A percentile compares a stretch with the other conserved stretches of the same genome.
Evolutionary conservation across 2,329 filamentous ascomycete species (phyloP).

Genomic region (Catunica adiposa): DNA sequence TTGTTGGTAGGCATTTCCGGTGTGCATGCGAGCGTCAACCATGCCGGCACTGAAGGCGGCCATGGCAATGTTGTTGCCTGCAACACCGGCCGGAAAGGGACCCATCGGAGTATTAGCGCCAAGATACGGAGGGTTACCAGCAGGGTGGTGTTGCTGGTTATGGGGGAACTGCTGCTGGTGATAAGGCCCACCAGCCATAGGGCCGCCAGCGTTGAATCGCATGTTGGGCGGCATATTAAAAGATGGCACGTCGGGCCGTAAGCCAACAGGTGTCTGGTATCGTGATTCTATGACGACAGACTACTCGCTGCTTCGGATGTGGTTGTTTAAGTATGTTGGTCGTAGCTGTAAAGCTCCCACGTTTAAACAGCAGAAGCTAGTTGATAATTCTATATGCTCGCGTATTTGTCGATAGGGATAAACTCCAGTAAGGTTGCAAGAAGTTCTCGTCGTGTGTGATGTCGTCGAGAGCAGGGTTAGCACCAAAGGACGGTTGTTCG

Average conservation of each 20-base stretch:
- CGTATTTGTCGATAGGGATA: too few species aligned
- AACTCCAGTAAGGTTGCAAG: too few species aligned
- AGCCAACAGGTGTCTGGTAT: constrained; percentile 1
- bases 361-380: neutral
- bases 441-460: too few species aligned
- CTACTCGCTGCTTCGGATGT: neutral
- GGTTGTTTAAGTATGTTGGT: neutral
- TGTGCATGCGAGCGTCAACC: constrained; percentile 15
- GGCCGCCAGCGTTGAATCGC: constrained; percentile 30
- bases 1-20: constrained; percentile 26
- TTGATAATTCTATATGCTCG: neutral
- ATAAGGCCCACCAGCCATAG: constrained; percentile 23
- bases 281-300: constrained; percentile 1
- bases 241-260: constrained; percentile 8
- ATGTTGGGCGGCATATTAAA: constrained; percentile 13
- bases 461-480: too few species aligned
- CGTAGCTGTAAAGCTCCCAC: neutral
- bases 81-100: constrained; percentile 40
- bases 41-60: constrained; percentile 33
- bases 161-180: constrained; percentile 32
- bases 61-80: constrained; percentile 39
- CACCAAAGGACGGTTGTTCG: too few species aligned
- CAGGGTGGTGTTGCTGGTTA: constrained; percentile 34
- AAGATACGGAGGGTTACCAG: constrained; percentile 54
- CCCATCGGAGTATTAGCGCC: constrained; percentile 51